These are phyloP conservation scores for Arthrocladium fulminans DNA, from an alignment of 2,329 filamentous ascomycete species.

Conservation along the genomic window DNA sequence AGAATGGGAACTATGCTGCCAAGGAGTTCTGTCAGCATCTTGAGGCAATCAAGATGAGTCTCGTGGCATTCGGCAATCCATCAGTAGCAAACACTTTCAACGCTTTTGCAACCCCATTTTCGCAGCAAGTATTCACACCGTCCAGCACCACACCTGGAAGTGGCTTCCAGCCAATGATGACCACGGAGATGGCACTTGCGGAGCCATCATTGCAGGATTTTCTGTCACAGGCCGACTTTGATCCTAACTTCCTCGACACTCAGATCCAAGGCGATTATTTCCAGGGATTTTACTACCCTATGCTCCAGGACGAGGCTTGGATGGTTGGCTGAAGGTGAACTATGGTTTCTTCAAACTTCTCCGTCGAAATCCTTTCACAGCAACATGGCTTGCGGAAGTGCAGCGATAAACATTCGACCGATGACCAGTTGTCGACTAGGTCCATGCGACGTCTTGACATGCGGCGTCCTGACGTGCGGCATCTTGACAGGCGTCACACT, in stretches of 20 bases:
- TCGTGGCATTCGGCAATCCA: slow-evolving; percentile 13
- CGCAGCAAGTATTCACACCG: slow-evolving; percentile 19
- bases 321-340: neutral
- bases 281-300: slow-evolving; percentile 4
- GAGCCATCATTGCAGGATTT: slow-evolving; percentile 34
- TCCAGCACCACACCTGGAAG: slow-evolving; percentile 5
- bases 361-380: no score
- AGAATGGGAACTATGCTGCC: slow-evolving; percentile 30
- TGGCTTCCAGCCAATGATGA: slow-evolving; percentile 23
- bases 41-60: slow-evolving; percentile 27
- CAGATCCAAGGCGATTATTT: slow-evolving; percentile 7
- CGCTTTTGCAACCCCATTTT: neutral
- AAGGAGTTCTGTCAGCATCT: slow-evolving; percentile 30
- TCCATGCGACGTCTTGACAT: no score
- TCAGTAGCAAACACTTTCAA: neutral
- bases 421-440: no score
- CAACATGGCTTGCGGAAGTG: no score
- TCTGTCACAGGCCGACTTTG: slow-evolving; percentile 31
- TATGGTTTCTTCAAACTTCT: no score
- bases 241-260: slow-evolving; percentile 22
- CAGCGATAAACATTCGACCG: no score
- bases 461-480: no score
- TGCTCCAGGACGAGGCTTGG: slow-evolving; percentile 6
- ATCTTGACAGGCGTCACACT: no score
- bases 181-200: slow-evolving; percentile 31